Conservation (phyloP, 1,284 basidiomycete genomes). For the Cryptococcus sp. region DNA sequence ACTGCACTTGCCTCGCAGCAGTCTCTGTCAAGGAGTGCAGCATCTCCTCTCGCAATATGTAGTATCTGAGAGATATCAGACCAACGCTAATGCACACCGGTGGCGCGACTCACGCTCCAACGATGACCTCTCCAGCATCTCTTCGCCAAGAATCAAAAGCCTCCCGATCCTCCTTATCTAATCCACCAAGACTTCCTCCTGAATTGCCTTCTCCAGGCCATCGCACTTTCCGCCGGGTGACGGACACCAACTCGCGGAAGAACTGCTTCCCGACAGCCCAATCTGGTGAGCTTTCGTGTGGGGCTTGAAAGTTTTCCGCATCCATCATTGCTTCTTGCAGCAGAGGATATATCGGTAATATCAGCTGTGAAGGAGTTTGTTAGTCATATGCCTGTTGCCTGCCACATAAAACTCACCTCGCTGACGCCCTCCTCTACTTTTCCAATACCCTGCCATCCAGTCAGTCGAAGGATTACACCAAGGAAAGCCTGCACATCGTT, state of each 20-base stretch:
- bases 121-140: slow-evolving; percentile 85
- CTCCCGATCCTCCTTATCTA: slow-evolving; percentile 64
- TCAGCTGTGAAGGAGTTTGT: slow-evolving; percentile 58
- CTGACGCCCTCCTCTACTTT: slow-evolving; percentile 80
- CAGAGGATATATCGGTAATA: slow-evolving; percentile 81
- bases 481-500: slow-evolving; percentile 69
- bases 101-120: slow-evolving; percentile 69
- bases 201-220: slow-evolving; percentile 61
- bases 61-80: slow-evolving; percentile 63
- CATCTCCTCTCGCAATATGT: slow-evolving; percentile 79
- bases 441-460: slow-evolving; percentile 71
- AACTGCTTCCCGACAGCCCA: slow-evolving; percentile 69
- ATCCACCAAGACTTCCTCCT: slow-evolving; percentile 41
- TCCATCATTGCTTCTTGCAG: slow-evolving; percentile 85
- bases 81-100: neutral
- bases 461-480: slow-evolving; percentile 69
- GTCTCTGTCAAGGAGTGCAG: slow-evolving; percentile 67
- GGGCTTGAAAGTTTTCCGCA: slow-evolving; percentile 60
- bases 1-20: slow-evolving; percentile 56
- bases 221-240: slow-evolving; percentile 69
- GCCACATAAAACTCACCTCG: slow-evolving; percentile 54
- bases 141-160: slow-evolving; percentile 63
- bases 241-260: slow-evolving; percentile 71
- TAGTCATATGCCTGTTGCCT: slow-evolving; percentile 2
- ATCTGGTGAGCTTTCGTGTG: slow-evolving; percentile 52